Base-by-base conservation (phyloP, 192 early-diverging fungal genomes). In the Linnemannia exigua region DNA sequence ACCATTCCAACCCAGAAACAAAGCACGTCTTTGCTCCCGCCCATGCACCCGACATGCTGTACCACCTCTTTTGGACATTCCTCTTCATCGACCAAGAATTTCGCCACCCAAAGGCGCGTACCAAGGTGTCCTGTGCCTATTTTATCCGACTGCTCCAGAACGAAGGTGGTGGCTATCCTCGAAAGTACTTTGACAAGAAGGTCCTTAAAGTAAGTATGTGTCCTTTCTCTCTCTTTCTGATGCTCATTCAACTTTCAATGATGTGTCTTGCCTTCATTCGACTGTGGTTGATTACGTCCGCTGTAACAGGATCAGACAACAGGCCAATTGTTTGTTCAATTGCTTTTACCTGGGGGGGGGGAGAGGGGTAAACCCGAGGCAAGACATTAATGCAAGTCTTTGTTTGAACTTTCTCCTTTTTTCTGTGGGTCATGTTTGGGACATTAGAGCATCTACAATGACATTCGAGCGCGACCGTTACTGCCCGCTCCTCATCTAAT, bases 71-170 rank as follows among this genome's bases (percentile, higher is more conserved):
- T 51, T 87, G 86, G 86, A 87, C 86, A 0, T 67, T 82, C 54
- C 46, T 87, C 1, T 87, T 87, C 19, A 87, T 87, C 51, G 86
- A 87, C 37, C 86, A 87, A 72, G 80, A 87, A 19, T 82, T 82
- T 67, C 69, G 86, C 1, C 78, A 87, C 33, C 80, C 80, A 15
- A 81, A 73, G 22, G 37, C 74, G 3, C 70, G 76, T 14, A 20
- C 76, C 76, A 87, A 80, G 46, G 86, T 87, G 35, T 72, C 86
- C 15, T 87, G 86, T 17, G 75, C 38, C 67, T 87, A 82, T 19
- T 87, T 87, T 76, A 72, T 87, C 5, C 71, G 72, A 0, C 67
- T 82, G 14, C 52, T 87, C 14, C 74, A 79, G 71, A 74, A 72
- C 51, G 80, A 82, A 73, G 85, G 79, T 3, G 67, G 68, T 68